These are phyloP conservation scores for Lantana camara DNA, from an alignment of 257 asterid species.

Conservation along the genomic window DNA sequence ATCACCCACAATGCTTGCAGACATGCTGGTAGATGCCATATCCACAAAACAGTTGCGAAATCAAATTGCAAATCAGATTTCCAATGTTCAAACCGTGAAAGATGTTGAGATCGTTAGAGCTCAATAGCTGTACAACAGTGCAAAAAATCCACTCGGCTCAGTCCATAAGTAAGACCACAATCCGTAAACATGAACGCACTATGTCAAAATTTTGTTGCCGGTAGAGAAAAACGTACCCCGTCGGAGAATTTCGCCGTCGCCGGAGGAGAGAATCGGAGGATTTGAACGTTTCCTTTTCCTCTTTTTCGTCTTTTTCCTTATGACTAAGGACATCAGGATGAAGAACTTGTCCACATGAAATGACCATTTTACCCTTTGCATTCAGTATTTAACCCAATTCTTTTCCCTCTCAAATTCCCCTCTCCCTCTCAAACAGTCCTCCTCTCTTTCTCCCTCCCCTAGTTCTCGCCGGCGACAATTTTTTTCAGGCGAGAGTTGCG, in stretches of 20 bases:
- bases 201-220: not conserved
- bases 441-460: too few relatives aligned
- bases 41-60: conserved; percentile 5
- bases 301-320: not conserved
- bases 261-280: conserved; percentile 4
- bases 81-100: too few relatives aligned
- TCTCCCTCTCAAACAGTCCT: too few relatives aligned
- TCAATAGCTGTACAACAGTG: too few relatives aligned
- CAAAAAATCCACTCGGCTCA: not conserved
- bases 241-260: not conserved
- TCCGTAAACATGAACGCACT: not conserved
- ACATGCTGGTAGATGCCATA: conserved; percentile 56
- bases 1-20: conserved; percentile 42
- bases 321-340: too few relatives aligned
- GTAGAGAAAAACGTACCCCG: not conserved
- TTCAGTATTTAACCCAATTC: too few relatives aligned
- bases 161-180: not conserved
- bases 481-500: too few relatives aligned
- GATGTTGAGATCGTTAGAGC: too few relatives aligned
- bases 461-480: too few relatives aligned
- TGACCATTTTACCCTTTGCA: too few relatives aligned
- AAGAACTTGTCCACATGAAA: too few relatives aligned
- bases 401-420: too few relatives aligned
- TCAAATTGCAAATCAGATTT: conserved; percentile 11
- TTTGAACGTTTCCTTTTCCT: not conserved